A percentile compares a stretch with the other conserved stretches of the same genome.
phyloP scores from a whole-genome alignment of 2,329 filamentous ascomycete species.

The Zarea fungicola region DNA sequence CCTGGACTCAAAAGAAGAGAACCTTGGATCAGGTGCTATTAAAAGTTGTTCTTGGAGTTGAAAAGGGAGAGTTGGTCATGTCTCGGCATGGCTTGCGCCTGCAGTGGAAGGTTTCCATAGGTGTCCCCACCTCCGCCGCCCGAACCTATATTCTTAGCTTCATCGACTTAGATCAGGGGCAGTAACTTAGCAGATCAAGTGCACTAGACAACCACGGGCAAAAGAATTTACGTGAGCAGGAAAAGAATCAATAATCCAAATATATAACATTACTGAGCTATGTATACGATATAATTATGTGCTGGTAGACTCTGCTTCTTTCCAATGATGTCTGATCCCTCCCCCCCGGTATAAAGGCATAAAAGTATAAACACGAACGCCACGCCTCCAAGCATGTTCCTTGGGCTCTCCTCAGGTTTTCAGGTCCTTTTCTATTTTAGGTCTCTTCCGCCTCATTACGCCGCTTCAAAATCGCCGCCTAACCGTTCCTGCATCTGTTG shows the following conservation, averaged over 20 bases:
- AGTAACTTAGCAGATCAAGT: too few species aligned
- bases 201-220: too few species aligned
- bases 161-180: slow-evolving; percentile 1
- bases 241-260: background rate
- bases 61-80: slow-evolving; percentile 2
- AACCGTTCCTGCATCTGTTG: slow-evolving; percentile 17
- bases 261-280: background rate
- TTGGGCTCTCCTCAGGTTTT: too few species aligned
- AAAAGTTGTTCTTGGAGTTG: background rate
- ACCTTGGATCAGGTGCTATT: background rate
- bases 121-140: slow-evolving; percentile 3
- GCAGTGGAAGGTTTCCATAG: background rate
- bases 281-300: background rate
- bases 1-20: background rate
- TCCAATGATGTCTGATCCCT: too few species aligned
- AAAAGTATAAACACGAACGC: slow-evolving; percentile 6
- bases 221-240: too few species aligned
- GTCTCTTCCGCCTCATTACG: background rate
- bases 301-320: slow-evolving; percentile 2
- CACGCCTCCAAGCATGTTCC: background rate
- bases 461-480: slow-evolving; percentile 6
- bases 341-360: too few species aligned
- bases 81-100: slow-evolving; percentile 2
- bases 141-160: background rate
- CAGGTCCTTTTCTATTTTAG: too few species aligned